Base-by-base conservation (phyloP, 345 rosid genomes). In the Adansonia digitata region DNA sequence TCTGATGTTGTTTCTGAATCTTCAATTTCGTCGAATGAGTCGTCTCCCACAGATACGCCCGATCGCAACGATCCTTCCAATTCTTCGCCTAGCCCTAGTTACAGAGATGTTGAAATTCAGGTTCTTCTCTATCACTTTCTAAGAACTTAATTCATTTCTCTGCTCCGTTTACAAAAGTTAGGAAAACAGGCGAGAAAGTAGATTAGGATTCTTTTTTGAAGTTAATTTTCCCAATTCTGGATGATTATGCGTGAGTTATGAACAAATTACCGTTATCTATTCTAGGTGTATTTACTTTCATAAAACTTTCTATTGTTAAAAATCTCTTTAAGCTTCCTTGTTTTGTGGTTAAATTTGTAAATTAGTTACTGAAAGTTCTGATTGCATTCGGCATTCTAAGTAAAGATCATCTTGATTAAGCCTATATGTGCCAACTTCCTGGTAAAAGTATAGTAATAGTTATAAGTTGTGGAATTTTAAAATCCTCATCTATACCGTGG, bases 81-180 rank as follows among this genome's bases (percentile, higher is more conserved):
- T 82, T 78, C 86, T 57, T 83, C 92, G 27, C 85, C 86, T 2
- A 83, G 37, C 72, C 85, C 88, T 62, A 83, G 56, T 29, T 69
- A n/a, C 75, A 74, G 80, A 71, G 93, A 86, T 68, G 69, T 52
- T 57, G 97, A 91, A 35, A 53, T 63, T 82, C 94, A 86, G 95
- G 98, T 90, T 39, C 42, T 10, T 18, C 37, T 49, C 13, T 72
- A 13, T 37, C 27, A 18, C 60, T 49, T 12, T n/a, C 45, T 49
- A 18, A 49, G n/a, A 31, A 24, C 60, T 49, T 49, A 11, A 69
- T 31, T 49, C 60, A n/a, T 27, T 9, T 67, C 2, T 27, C 39
- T 27, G 7, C 15, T 27, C 14, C 24, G 14, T 68, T 68, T 29
- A 27, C 40, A 24, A 17, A 45, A 27, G 56, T 68, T 18, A 10